Base-by-base conservation (phyloP, 176 grass and related monocot genomes). In the Triticum dicoccoides region DNA sequence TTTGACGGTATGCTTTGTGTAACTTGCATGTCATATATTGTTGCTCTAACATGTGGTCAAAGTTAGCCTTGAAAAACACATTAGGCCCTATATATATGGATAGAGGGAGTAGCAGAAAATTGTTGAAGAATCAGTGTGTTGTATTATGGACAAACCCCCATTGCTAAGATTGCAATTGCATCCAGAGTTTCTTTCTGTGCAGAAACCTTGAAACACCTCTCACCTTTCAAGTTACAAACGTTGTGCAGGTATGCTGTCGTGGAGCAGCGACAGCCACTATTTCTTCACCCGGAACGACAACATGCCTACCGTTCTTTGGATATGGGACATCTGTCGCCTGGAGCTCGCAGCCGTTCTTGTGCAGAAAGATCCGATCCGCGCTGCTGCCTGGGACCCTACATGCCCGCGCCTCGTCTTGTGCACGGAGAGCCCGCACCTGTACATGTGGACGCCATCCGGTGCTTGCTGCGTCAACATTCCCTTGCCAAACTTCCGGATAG, bases 241-340 rank as follows among this genome's bases (percentile, higher is more conserved):
- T 82, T 82, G 18, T 73, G 85, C 86, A 99, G 97, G 97, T 81
- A 86, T 96, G 79, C 85, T 99, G 12, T 90, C 88, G 21, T 99
- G 97, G 94, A 99, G 94, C 85, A 88, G 84, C 33, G 92, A 99
- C 69, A 90, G 92, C 63, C 97, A 90, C 63, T 99, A 99, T 86
- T 86, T 96, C 49, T 94, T 91, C 78, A 96, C 97, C 44, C 82
- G 97, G 81, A 99, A 96, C 1, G 97, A 99, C 71, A 99, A 83
- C 85, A 99, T 96, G 92, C 94, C 97, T 5, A 94, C 82, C 38
- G 47, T 73, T 35, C 93, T 99, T 76, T 99, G 97, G 97, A 99
- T 99, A 87, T 99, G 97, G 97, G 94, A 99, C 65, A 99, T 99
- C 78, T 89, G 97, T 49, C 92, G 80, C 51, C 92, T 96, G 47